phyloP scores from a whole-genome alignment of 768 basidiomycete species.

The Termitomyces sp. region DNA sequence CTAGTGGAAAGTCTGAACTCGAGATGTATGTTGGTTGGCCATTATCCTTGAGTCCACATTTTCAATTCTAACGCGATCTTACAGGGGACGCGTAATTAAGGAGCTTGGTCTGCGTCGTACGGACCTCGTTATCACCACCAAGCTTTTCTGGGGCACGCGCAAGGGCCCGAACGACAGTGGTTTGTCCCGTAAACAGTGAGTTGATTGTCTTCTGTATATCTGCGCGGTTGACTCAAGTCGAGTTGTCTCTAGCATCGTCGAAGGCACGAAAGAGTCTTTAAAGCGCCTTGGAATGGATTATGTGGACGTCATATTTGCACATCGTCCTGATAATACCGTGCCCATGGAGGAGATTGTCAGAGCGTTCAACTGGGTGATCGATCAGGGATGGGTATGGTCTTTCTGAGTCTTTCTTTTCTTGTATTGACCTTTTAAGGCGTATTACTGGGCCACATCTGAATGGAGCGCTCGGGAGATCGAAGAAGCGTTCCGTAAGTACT shows the following conservation, averaged over 20 bases:
- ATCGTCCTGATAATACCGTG: constrained; percentile 56
- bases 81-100: constrained; percentile 66
- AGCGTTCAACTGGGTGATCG: constrained; percentile 76
- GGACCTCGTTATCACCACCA: constrained; percentile 77
- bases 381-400: constrained; percentile 54
- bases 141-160: constrained; percentile 71
- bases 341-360: constrained; percentile 78
- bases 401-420: neutral
- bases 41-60: neutral
- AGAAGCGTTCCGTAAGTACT: constrained; percentile 43
- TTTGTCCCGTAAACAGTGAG: constrained; percentile 56
- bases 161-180: constrained; percentile 54
- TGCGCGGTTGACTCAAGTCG: neutral
- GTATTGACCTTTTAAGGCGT: constrained; percentile 33
- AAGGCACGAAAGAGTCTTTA: constrained; percentile 64
- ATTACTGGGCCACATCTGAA: constrained; percentile 70
- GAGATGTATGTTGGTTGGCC: constrained; percentile 50
- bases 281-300: constrained; percentile 71
- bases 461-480: constrained; percentile 63
- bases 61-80: neutral
- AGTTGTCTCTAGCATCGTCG: constrained; percentile 48
- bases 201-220: constrained; percentile 1
- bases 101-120: constrained; percentile 62
- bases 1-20: constrained; percentile 60
- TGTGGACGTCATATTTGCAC: constrained; percentile 69